A percentile compares a stretch with the other conserved stretches of the same genome.
Conservation (phyloP, 2,329 filamentous ascomycete genomes). For the Hypoxylon sp. region DNA sequence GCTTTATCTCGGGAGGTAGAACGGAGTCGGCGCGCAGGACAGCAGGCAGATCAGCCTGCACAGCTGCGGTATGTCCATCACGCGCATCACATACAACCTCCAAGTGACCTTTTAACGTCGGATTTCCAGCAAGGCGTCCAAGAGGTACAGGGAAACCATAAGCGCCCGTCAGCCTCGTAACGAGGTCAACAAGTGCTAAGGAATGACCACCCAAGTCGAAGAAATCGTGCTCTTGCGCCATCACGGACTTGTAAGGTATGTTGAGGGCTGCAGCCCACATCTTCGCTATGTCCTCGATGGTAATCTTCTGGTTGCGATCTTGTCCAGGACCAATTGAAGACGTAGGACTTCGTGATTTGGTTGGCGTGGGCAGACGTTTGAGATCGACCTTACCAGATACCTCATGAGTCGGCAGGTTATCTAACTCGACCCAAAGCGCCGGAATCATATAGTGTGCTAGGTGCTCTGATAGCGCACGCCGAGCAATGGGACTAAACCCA, state of each 20-base stretch:
- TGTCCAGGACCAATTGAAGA: slow-evolving; percentile 57
- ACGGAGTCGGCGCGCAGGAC: slow-evolving; percentile 76
- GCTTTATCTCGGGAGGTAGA: slow-evolving; percentile 78
- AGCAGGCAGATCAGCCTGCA: slow-evolving; percentile 81
- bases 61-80: slow-evolving; percentile 79
- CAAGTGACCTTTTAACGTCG: slow-evolving; percentile 80
- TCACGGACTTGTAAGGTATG: slow-evolving; percentile 73
- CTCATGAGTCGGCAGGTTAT: slow-evolving; percentile 79
- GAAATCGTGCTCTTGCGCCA: slow-evolving; percentile 78
- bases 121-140: slow-evolving; percentile 77
- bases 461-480: slow-evolving; percentile 74
- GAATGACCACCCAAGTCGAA: slow-evolving; percentile 88
- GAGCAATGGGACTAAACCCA: slow-evolving; percentile 78
- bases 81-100: slow-evolving; percentile 78
- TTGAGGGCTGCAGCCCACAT: slow-evolving; percentile 81
- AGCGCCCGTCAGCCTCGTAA: slow-evolving; percentile 76
- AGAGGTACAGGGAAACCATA: slow-evolving; percentile 83
- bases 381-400: slow-evolving; percentile 86
- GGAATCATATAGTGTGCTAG: slow-evolving; percentile 90
- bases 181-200: slow-evolving; percentile 80
- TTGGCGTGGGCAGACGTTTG: slow-evolving; percentile 77
- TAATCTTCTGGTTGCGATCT: slow-evolving; percentile 74
- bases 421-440: slow-evolving; percentile 80
- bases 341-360: slow-evolving; percentile 63
- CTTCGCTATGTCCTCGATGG: slow-evolving; percentile 76